phyloP scores from a whole-genome alignment of 768 basidiomycete genomes.

The Suillus placidus region DNA sequence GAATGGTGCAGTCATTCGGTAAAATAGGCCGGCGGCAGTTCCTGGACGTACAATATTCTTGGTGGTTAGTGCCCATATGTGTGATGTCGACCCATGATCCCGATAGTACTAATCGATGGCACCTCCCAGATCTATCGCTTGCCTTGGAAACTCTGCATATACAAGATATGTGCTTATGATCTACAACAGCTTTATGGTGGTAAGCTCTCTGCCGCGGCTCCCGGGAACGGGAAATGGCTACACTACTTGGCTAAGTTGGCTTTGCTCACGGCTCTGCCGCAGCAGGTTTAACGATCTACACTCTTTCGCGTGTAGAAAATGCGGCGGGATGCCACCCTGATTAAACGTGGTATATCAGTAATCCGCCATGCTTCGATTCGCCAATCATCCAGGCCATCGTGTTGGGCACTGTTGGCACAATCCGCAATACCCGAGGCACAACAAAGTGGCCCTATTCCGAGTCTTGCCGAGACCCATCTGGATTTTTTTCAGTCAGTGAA shows the following conservation, averaged over 20 bases:
- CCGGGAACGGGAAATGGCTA: background rate
- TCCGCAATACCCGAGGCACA: conserved; percentile 1
- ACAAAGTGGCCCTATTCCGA: background rate
- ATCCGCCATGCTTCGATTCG: background rate
- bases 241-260: background rate
- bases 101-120: background rate
- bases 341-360: background rate
- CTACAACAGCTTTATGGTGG: background rate
- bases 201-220: conserved; percentile 3
- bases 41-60: background rate
- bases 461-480: background rate
- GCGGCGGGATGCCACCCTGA: background rate
- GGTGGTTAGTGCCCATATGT: background rate
- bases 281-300: background rate
- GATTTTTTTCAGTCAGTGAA: background rate
- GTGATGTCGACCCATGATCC: background rate
- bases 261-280: background rate
- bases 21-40: background rate
- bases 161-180: background rate
- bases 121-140: background rate
- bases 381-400: background rate
- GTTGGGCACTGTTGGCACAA: background rate
- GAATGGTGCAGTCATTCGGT: background rate
- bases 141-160: background rate
- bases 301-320: background rate